Evolutionary conservation across 768 basidiomycete genomes (phyloP).

Genomic region (Leucocoprinus birnbaumii): DNA sequence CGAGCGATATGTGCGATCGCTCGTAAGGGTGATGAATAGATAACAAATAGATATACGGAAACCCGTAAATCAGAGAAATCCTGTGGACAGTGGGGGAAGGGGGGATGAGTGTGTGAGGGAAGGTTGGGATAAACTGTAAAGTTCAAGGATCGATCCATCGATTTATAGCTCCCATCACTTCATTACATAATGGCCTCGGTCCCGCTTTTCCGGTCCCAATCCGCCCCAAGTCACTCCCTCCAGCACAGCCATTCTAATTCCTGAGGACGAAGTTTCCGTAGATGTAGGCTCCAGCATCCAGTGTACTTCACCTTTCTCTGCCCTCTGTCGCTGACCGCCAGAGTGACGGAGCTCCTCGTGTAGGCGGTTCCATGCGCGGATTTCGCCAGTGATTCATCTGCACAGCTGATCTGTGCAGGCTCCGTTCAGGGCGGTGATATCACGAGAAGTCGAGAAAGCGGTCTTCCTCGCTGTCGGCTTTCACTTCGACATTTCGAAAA

Average conservation of each 20-base stretch:
- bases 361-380: no score
- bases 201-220: neutral
- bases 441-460: no score
- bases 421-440: no score
- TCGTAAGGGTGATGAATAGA: neutral
- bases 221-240: neutral
- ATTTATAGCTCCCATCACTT: slow-evolving; percentile 2
- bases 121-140: neutral
- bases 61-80: neutral
- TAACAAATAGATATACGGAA: neutral
- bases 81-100: neutral
- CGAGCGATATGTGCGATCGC: slow-evolving; percentile 3
- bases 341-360: no score
- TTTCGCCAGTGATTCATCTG: no score
- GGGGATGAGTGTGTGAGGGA: neutral
- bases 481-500: no score
- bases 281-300: neutral
- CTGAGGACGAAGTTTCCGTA: neutral
- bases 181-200: neutral
- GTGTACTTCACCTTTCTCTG: no score
- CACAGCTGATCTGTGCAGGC: no score
- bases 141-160: neutral
- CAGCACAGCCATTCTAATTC: neutral
- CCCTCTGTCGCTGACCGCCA: no score
- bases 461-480: no score